Conservation (phyloP, 768 basidiomycete genomes). For the Mycena vitilis region DNA sequence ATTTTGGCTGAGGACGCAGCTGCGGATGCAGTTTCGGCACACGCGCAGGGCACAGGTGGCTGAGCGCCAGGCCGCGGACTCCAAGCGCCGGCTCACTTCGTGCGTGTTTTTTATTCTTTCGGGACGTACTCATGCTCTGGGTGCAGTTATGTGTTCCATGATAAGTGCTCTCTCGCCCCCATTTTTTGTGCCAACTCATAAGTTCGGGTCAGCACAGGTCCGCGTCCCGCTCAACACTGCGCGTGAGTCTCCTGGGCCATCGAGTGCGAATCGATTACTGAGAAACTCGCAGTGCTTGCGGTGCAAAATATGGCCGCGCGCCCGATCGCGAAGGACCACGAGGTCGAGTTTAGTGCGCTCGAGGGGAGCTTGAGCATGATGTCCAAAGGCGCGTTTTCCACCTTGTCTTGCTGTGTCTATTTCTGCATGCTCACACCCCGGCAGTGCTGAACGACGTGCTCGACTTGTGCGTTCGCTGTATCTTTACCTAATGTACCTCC, state of each 20-base stretch:
- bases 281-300: constrained; percentile 58
- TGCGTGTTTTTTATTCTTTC: constrained; percentile 52
- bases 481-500: neutral
- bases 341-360: constrained; percentile 79
- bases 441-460: constrained; percentile 73
- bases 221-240: constrained; percentile 74
- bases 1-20: constrained; percentile 61
- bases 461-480: constrained; percentile 56
- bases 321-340: constrained; percentile 67
- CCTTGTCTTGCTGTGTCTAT: constrained; percentile 11
- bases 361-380: constrained; percentile 78
- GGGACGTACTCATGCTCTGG: constrained; percentile 43
- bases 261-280: neutral
- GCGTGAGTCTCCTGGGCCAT: constrained; percentile 37
- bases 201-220: constrained; percentile 51
- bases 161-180: constrained; percentile 39
- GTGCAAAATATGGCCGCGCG: constrained; percentile 83
- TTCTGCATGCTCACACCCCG: neutral
- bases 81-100: constrained; percentile 44
- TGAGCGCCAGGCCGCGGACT: constrained; percentile 60
- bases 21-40: constrained; percentile 61
- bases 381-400: constrained; percentile 63
- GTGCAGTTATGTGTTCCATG: constrained; percentile 43
- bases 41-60: constrained; percentile 58
- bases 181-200: neutral